Evolutionary conservation across 306 rosid species (phyloP), one percentile per base, ranked within the genome.

Genomic region (Cyclanthera cordifolia): DNA sequence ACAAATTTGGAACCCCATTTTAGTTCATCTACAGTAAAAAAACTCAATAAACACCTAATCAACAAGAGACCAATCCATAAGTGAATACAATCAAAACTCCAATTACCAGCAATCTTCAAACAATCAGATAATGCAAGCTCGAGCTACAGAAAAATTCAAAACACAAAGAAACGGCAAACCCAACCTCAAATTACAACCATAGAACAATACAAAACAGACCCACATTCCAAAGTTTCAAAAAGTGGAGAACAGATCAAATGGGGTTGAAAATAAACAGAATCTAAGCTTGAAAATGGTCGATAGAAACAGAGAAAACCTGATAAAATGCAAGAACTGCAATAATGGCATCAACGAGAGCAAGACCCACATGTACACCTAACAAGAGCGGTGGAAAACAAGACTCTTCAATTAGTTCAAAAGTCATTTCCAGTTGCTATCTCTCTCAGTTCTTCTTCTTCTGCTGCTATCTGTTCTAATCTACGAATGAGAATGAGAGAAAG

Each of bases 291-390:
- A 28, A 72, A 41, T 30, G 65, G 3, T n/a, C 5, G 56, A 11
- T 67, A 79, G 73, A 54, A 85, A 54, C 69, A 23, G 69, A 65
- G 69, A 59, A 75, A 82, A 92, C 98, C 98, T 93, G 98, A 72
- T 60, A 80, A 72, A 72, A 84, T 15, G 96, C 89, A 58, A 93
- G 73, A 78, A 64, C 74, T 39, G 91, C 83, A 78, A 93, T 63
- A 53, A 84, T 39, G 61, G 79, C 89, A 67, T 84, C 85, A 77
- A 89, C 59, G 28, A 93, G 59, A 75, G 96, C 90, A 71, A 89
- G 88, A 76, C 76, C 82, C 68, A 77, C 83, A 83, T 82, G 79
- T 24, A 85, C 87, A 70, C 78, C 88, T 23, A 79, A 75, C 74
- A 87, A 53, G 13, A 45, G 79, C 30, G 56, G 74, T 24, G 95